Percentiles rank a stretch among this genome's conserved stretches.
Conservation (phyloP, 768 basidiomycete genomes). For the Mrakia frigida region DNA sequence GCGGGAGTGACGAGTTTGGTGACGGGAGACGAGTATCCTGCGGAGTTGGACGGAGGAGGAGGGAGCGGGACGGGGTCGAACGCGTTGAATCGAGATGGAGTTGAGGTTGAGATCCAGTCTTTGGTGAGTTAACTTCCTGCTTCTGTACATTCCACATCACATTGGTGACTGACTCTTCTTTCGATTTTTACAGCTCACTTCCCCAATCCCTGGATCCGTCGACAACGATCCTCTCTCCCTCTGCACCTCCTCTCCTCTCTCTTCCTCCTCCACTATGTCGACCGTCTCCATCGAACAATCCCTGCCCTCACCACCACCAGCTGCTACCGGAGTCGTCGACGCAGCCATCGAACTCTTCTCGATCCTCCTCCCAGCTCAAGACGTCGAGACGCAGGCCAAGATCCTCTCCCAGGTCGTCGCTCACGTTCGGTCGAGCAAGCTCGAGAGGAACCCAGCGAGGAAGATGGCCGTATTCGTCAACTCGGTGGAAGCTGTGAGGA, state of each 20-base stretch:
- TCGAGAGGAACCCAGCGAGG: conserved; percentile 81
- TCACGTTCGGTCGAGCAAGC: conserved; percentile 63
- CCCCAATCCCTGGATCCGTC: conserved; percentile 72
- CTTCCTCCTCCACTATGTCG: conserved; percentile 37
- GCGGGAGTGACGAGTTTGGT: conserved; percentile 74
- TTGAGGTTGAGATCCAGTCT: conserved; percentile 72
- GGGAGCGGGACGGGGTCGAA: conserved; percentile 59
- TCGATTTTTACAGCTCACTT: conserved; percentile 53
- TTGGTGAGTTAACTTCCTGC: conserved; percentile 53
- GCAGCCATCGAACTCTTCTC: conserved; percentile 83
- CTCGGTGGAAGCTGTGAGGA: conserved; percentile 64
- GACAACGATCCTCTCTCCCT: conserved; percentile 79
- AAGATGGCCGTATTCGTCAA: conserved; percentile 80
- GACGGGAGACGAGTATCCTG: conserved; percentile 30
- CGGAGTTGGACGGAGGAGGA: conserved; percentile 77
- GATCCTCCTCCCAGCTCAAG: conserved; percentile 70
- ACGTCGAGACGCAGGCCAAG: conserved; percentile 48
- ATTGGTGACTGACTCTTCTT: background rate
- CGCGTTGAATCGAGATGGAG: conserved; percentile 65
- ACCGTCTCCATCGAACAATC: conserved; percentile 29
- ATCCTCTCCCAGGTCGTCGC: conserved; percentile 51
- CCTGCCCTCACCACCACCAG: conserved; percentile 63
- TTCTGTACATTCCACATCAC: background rate
- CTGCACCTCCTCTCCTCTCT: conserved; percentile 47
- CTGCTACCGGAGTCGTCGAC: conserved; percentile 78